Evolutionary conservation across 768 basidiomycete genomes (phyloP).

Genomic region (Amanita brunnescens): DNA sequence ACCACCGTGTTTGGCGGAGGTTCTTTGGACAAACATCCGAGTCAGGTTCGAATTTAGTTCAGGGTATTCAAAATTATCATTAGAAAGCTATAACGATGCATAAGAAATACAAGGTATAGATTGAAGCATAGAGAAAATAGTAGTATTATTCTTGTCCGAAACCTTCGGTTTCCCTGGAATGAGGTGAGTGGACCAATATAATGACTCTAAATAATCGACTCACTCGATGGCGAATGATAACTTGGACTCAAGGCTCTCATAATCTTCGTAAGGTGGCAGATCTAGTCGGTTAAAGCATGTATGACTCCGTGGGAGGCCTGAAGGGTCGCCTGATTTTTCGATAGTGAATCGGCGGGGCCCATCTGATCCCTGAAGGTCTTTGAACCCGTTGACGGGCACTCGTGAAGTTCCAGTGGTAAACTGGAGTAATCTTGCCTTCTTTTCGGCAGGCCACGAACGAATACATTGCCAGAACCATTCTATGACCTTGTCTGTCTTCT

Average conservation of each 20-base stretch:
- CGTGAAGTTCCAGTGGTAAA: slow-evolving; percentile 86
- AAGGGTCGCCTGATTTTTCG: slow-evolving; percentile 88
- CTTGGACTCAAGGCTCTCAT: slow-evolving; percentile 80
- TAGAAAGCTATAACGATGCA: not conserved
- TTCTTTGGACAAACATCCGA: slow-evolving; percentile 1
- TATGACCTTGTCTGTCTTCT: slow-evolving; percentile 80
- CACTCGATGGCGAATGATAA: slow-evolving; percentile 78
- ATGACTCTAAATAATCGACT: slow-evolving; percentile 17
- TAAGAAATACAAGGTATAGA: not conserved
- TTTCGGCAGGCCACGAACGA: slow-evolving; percentile 82
- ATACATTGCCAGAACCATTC: slow-evolving; percentile 97
- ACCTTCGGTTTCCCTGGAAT: slow-evolving; percentile 64
- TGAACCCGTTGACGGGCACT: slow-evolving; percentile 89
- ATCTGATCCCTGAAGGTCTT: slow-evolving; percentile 89
- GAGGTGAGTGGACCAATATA: slow-evolving; percentile 1
- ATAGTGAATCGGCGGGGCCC: slow-evolving; percentile 91
- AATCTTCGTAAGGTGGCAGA: slow-evolving; percentile 83
- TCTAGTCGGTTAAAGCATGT: slow-evolving; percentile 92
- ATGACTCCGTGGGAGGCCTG: slow-evolving; percentile 81
- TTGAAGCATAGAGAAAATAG: slow-evolving; percentile 4
- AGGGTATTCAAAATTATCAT: not conserved
- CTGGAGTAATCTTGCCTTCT: slow-evolving; percentile 79
- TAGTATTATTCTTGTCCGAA: slow-evolving; percentile 53
- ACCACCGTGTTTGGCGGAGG: slow-evolving; percentile 4
- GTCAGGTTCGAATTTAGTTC: too few species aligned